Evolutionary conservation across 2,329 filamentous ascomycete genomes (phyloP), one percentile per base, ranked within the genome.

Genomic region (Phialophora expanda): DNA sequence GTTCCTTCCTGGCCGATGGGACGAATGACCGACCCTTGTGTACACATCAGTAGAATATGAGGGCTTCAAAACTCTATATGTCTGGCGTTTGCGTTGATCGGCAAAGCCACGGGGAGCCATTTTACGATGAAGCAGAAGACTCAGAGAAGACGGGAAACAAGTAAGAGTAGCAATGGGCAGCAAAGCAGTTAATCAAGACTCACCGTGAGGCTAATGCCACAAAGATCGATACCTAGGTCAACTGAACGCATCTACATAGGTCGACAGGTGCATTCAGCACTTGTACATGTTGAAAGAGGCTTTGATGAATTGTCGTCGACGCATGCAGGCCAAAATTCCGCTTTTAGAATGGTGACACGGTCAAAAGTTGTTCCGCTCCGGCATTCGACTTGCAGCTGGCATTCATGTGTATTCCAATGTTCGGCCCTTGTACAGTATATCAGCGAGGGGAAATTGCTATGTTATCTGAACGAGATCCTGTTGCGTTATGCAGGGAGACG

Each of bases 131-230:
- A 46, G 34, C 38, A 20, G 6, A 44, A 44, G 38, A 44, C 26
- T 17, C 55, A 54, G 44, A 32, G 17, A 9, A 30, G 62, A n/a
- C 22, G 28, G 11, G 20, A 51, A 56, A 26, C 12, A 62, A 62
- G 30, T 24, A 9, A 24, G 44, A 22, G 38, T 48, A 34, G 44
- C 20, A 57, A 44, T 17, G 28, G n/a, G 26, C 22, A 61, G 24
- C 50, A 51, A 62, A 30, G 53, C 44, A 54, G 62, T 66, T 62
- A 66, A 66, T 66, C 28, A 61, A 54, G n/a, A 57, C 64, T 54
- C 56, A 62, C 64, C 64, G 17, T 46, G n/a, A 53, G 22, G 24
- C 17, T 20, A 24, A 12, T 30, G 20, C 20, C 38, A 66, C 63
- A 65, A 61, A 66, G 59, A 34, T 7, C n/a, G 53, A 26, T 20